Conservation (phyloP, 768 basidiomycete species). For the Mycena belliarum region DNA sequence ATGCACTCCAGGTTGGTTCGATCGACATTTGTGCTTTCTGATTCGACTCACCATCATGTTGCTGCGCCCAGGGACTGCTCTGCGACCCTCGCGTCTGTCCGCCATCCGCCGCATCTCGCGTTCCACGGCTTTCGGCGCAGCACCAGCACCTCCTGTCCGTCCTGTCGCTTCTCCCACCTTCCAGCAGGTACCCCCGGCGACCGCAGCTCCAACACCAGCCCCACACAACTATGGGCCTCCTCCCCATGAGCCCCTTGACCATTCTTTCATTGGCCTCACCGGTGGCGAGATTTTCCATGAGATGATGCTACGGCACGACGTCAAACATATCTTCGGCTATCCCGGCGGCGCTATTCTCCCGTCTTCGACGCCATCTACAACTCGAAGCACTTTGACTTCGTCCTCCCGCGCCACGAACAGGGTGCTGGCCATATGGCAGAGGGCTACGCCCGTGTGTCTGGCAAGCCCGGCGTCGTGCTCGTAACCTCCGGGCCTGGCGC, state of each 20-base stretch:
- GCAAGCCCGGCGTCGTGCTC: conserved; percentile 95
- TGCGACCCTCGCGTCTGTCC: conserved; percentile 17
- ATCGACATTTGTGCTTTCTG: neutral
- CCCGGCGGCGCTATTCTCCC: conserved; percentile 95
- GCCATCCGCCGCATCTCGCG: conserved; percentile 17
- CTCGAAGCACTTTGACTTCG: conserved; percentile 91
- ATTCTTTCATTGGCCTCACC: conserved; percentile 89
- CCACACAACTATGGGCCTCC: conserved; percentile 34
- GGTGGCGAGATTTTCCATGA: conserved; percentile 99
- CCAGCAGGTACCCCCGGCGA: conserved; percentile 48
- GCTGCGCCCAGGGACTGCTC: conserved; percentile 3
- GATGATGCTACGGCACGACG: conserved; percentile 97
- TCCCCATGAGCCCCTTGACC: conserved; percentile 60
- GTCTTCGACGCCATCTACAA: conserved; percentile 99
- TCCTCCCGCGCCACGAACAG: conserved; percentile 96
- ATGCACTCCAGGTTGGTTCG: too few species aligned
- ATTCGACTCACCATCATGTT: conserved; percentile 13
- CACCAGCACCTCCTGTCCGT: conserved; percentile 13
- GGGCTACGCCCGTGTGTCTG: conserved; percentile 96
- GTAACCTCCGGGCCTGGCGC: conserved; percentile 98
- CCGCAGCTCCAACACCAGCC: conserved; percentile 31
- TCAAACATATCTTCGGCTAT: conserved; percentile 97
- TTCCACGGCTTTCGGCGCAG: conserved; percentile 16
- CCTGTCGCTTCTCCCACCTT: conserved; percentile 28
- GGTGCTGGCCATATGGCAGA: conserved; percentile 99